Evolutionary conservation across 768 basidiomycete genomes (phyloP), one percentile per base, ranked within the genome.

Genomic region (Sistotremastrum niveocremeum): DNA sequence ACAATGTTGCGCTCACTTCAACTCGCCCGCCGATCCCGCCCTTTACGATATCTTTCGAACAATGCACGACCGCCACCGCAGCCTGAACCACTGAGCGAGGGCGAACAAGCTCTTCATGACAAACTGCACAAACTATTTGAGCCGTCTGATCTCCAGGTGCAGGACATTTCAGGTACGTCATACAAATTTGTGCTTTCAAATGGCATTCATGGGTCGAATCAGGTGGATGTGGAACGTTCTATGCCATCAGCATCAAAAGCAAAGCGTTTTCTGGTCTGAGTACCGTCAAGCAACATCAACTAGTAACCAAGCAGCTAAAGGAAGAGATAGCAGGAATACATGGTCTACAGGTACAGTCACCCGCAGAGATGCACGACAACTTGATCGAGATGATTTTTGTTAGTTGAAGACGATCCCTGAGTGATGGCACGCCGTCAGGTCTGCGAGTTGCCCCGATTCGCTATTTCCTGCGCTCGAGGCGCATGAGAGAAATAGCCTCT

Each of bases 201-300:
- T 44, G 9, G 51, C 44, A 31, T 44, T 35, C 2, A 39, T 37
- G 41, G 55, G 10, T 42, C 9, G 32, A 33, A 6, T 33, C 45
- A 95, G 94, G 91, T 45, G 95, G 95, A 28, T 98, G 95, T 59
- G 95, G 95, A n/a, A 74, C 81, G 4, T 99, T 98, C 64, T 99
- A 94, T 56, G 86, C 91, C 38, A 93, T 99, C 51, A 73, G 76
- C 8, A 85, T 99, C 51, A 75, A 84, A 4, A 90, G 87, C 48
- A 61, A 76, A n/a, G 72, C 72, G 1, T 98, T 99, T 71, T 79
- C 82, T 52, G 94, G 84, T 6, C 64, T 98, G 37, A 62, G 85
- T 1, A 83, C 78, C 38, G 79, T 98, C 45, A 93, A 95, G 68
- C 95, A 99, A 62, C 95, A 99, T 62, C 77, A 79, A 49, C 68